Conservation (phyloP, 306 rosid genomes). For the Delonix regia region DNA sequence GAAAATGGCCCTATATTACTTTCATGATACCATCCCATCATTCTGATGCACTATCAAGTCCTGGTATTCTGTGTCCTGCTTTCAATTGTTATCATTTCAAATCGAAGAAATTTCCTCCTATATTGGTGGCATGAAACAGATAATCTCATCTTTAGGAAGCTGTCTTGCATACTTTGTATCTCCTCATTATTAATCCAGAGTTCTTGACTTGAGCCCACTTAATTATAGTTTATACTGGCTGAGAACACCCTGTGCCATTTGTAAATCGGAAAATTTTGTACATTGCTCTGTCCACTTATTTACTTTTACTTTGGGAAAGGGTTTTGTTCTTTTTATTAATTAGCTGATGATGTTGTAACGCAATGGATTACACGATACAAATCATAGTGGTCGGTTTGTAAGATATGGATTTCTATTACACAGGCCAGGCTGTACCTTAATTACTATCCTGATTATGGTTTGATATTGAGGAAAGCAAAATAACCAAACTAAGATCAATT, state of each 20-base stretch:
- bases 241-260: conserved; percentile 39
- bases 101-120: neutral
- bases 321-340: neutral
- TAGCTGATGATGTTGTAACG: conserved; percentile 37
- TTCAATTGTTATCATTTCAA: neutral
- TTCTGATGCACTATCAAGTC: conserved; percentile 23
- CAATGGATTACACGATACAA: neutral
- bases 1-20: conserved; percentile 92
- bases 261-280: conserved; percentile 52
- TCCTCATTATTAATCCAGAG: conserved; percentile 19
- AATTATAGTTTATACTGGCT: conserved; percentile 33
- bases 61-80: conserved; percentile 23
- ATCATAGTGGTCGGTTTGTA: neutral
- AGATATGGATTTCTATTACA: neutral
- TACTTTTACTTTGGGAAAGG: conserved; percentile 8
- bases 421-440: neutral
- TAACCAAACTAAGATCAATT: neutral
- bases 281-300: conserved; percentile 43
- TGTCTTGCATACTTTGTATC: conserved; percentile 1
- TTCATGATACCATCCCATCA: conserved; percentile 42
- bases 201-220: conserved; percentile 27
- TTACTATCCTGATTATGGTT: neutral
- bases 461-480: neutral
- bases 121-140: conserved; percentile 34
- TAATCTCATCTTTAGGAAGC: conserved; percentile 15